Evolutionary conservation across 2,329 filamentous ascomycete genomes (phyloP).

Genomic region (Alternaria sp.): DNA sequence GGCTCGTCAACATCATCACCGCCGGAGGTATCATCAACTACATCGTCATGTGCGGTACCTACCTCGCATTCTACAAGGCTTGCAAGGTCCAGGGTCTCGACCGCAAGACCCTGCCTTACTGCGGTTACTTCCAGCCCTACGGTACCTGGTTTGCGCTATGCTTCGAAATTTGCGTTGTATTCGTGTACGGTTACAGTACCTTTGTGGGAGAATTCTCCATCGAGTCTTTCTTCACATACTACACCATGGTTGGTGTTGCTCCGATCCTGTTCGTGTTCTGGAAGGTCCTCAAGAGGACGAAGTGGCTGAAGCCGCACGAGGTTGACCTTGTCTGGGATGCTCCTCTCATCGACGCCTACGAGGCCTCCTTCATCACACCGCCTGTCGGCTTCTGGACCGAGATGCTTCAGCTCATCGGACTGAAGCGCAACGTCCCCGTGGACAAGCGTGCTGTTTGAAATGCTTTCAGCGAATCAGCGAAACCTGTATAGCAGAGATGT

Average conservation of each 20-base stretch:
- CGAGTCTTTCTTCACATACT: conserved; percentile 61
- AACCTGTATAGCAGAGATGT: conserved; percentile 1
- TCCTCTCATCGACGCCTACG: conserved; percentile 48
- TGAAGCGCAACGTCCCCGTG: conserved; percentile 37
- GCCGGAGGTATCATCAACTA: conserved; percentile 65
- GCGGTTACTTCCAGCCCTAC: conserved; percentile 57
- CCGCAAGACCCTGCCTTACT: conserved; percentile 57
- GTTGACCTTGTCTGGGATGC: conserved; percentile 53
- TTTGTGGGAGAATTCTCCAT: conserved; percentile 56
- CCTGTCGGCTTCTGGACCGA: conserved; percentile 48
- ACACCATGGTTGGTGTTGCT: conserved; percentile 60
- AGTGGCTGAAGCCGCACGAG: conserved; percentile 57
- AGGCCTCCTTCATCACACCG: conserved; percentile 51
- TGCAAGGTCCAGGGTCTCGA: conserved; percentile 56
- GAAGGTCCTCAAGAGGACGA: conserved; percentile 69
- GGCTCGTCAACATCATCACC: conserved; percentile 75
- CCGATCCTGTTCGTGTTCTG: conserved; percentile 62
- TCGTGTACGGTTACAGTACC: conserved; percentile 61
- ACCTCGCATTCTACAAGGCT: conserved; percentile 64
- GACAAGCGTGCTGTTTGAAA: conserved; percentile 37
- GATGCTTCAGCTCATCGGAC: conserved; percentile 42
- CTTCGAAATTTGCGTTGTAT: conserved; percentile 57
- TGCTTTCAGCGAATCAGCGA: background rate
- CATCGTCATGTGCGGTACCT: conserved; percentile 63
- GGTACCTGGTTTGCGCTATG: conserved; percentile 58